phyloP scores from a whole-genome alignment of 495 filamentous ascomycete genomes.

The Annulohypoxylon maeteangense region DNA sequence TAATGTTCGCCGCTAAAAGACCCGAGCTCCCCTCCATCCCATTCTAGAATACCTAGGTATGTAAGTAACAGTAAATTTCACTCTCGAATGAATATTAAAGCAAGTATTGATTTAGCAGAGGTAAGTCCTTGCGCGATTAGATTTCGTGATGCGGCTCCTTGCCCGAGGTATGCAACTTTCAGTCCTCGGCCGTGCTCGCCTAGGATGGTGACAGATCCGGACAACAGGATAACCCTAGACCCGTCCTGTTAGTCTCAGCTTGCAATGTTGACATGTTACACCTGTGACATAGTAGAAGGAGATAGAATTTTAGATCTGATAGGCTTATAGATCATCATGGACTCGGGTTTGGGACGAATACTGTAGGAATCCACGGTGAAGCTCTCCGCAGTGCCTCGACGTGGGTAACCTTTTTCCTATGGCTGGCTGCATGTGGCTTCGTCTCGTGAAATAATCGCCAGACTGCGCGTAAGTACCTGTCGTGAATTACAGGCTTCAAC shows the following conservation, averaged over 20 bases:
- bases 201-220: conserved; percentile 44
- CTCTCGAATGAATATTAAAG: background rate
- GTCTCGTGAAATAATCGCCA: conserved; percentile 6
- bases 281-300: conserved; percentile 1
- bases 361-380: conserved; percentile 6
- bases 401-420: conserved; percentile 26
- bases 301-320: conserved; percentile 4
- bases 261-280: conserved; percentile 29
- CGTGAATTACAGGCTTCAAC: conserved; percentile 9
- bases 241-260: conserved; percentile 15
- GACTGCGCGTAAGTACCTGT: background rate
- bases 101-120: background rate
- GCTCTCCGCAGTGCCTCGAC: conserved; percentile 19
- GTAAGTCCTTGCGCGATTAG: background rate
- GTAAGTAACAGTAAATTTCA: background rate
- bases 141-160: conserved; percentile 10
- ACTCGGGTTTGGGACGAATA: conserved; percentile 25
- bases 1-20: conserved; percentile 35
- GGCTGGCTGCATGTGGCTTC: conserved; percentile 34
- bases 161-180: conserved; percentile 22
- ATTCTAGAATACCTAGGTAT: background rate
- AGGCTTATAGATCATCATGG: background rate
- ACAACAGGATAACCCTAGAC: conserved; percentile 16
- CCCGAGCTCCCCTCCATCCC: conserved; percentile 25
- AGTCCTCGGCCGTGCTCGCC: conserved; percentile 10